Percentiles rank a stretch among this genome's conserved stretches.
Conservation (phyloP, 257 asterid species). For the Solanum ahanhuiri region DNA sequence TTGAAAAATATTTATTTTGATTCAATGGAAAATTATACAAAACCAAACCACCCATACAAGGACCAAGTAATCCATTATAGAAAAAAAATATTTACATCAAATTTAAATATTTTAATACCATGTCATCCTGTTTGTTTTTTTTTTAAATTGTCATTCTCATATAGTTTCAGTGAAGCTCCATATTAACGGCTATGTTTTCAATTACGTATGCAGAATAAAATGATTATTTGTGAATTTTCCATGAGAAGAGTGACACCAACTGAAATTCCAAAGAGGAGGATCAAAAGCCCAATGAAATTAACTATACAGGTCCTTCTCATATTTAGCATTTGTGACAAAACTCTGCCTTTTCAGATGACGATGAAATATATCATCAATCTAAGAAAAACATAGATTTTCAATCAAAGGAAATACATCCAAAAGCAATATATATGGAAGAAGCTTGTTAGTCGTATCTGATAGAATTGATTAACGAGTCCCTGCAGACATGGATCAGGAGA, state of each 20-base stretch:
- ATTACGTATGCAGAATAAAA: neutral
- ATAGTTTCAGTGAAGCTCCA: neutral
- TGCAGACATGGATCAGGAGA: neutral
- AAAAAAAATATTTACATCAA: too few relatives aligned
- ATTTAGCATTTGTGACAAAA: neutral
- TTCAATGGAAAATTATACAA: too few relatives aligned
- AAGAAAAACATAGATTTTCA: neutral
- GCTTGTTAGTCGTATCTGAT: neutral
- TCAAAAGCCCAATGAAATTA: constrained; percentile 41
- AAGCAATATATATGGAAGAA: neutral
- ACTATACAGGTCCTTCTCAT: neutral
- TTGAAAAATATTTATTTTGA: neutral
- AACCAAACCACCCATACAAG: too few relatives aligned
- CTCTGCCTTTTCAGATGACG: neutral
- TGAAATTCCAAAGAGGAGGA: constrained; percentile 32
- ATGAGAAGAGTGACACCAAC: constrained; percentile 20
- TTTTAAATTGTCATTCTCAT: neutral
- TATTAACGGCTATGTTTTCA: neutral
- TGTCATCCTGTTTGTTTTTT: neutral
- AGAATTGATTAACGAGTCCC: neutral
- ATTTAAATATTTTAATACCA: neutral
- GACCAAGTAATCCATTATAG: too few relatives aligned
- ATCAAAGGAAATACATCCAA: neutral
- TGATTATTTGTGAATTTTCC: neutral
- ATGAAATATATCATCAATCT: neutral